Conservation (phyloP, 257 asterid species). For the Nicotiana noctiflora region DNA sequence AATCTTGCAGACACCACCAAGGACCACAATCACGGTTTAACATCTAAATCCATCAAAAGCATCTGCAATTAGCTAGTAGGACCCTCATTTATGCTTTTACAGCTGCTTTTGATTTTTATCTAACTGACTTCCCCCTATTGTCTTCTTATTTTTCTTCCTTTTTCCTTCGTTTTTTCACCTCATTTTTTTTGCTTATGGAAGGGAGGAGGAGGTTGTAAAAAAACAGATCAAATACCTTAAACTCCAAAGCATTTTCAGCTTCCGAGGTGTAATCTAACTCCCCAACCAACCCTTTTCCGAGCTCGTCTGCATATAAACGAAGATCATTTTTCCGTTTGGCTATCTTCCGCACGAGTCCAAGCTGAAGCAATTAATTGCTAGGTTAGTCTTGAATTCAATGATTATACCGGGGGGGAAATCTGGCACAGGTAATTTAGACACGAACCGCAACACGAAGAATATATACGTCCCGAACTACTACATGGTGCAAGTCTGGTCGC, state of each 20-base stretch:
- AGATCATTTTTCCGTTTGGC: slow-evolving; percentile 79
- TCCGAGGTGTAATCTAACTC: slow-evolving; percentile 93
- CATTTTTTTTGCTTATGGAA: not conserved
- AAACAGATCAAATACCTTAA: slow-evolving; percentile 41
- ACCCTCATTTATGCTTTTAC: not conserved
- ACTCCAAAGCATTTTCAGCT: slow-evolving; percentile 84
- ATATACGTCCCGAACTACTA: slow-evolving; percentile 79
- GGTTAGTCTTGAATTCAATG: slow-evolving; percentile 27
- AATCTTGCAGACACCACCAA: not conserved
- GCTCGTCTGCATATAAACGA: slow-evolving; percentile 92
- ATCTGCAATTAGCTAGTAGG: slow-evolving; percentile 1
- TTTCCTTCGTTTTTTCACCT: not conserved
- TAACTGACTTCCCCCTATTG: not conserved
- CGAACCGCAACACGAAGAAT: slow-evolving; percentile 93
- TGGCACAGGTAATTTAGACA: slow-evolving; percentile 18
- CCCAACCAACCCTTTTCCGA: slow-evolving; percentile 89
- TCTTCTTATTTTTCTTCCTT: not conserved
- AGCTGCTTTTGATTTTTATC: not conserved
- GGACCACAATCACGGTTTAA: not conserved
- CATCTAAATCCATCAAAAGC: not conserved
- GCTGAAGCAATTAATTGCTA: slow-evolving; percentile 42
- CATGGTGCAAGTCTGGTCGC: slow-evolving; percentile 78
- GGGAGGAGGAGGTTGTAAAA: not conserved
- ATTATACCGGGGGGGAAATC: slow-evolving; percentile 2
- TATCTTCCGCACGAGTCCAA: slow-evolving; percentile 73